phyloP scores from a whole-genome alignment of 495 filamentous ascomycete genomes.

The Elasticomyces elasticus region DNA sequence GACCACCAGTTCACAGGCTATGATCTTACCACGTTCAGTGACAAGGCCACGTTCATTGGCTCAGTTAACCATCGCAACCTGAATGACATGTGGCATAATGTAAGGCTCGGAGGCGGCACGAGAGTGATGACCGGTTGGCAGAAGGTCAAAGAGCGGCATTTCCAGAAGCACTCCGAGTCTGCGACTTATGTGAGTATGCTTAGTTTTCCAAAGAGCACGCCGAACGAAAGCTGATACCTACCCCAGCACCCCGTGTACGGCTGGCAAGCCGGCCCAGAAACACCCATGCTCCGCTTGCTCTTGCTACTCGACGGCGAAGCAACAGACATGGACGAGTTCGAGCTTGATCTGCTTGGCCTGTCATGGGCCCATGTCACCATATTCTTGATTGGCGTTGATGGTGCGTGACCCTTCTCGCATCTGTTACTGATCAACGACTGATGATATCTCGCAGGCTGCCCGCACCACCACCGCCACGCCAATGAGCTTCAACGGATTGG shows the following conservation, averaged over 20 bases:
- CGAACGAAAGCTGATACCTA: neutral
- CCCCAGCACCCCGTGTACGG: constrained; percentile 36
- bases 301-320: constrained; percentile 40
- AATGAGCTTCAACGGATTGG: constrained; percentile 40
- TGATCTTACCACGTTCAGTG: constrained; percentile 36
- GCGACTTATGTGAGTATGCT: constrained; percentile 26
- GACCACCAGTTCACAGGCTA: constrained; percentile 36
- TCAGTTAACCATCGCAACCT: constrained; percentile 34
- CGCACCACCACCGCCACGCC: constrained; percentile 41
- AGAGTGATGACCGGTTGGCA: constrained; percentile 43
- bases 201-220: neutral
- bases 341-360: constrained; percentile 38
- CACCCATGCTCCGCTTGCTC: constrained; percentile 37
- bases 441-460: constrained; percentile 22
- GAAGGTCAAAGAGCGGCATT: constrained; percentile 38
- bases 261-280: constrained; percentile 41
- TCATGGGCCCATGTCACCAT: constrained; percentile 42
- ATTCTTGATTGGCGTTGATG: constrained; percentile 42
- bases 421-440: neutral
- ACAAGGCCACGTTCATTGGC: constrained; percentile 32
- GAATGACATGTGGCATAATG: constrained; percentile 31
- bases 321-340: constrained; percentile 43
- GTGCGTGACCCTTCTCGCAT: constrained; percentile 3
- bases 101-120: constrained; percentile 34
- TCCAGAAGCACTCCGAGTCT: constrained; percentile 39